Evolutionary conservation across 768 basidiomycete species (phyloP).

Genomic region (Dentipellis sp.): DNA sequence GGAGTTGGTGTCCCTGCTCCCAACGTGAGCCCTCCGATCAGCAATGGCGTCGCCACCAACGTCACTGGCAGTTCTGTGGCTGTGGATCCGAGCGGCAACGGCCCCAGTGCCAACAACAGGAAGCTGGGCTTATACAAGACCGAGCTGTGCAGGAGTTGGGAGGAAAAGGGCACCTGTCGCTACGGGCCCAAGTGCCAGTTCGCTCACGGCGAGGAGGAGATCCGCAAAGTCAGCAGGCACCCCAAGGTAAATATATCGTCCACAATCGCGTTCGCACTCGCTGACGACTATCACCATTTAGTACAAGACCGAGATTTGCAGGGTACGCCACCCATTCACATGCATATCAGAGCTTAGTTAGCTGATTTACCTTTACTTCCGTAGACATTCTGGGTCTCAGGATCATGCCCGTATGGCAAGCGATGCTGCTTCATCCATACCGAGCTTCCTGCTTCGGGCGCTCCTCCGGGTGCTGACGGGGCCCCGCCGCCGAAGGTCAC

Average conservation of each 20-base stretch:
- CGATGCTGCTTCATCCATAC: conserved; percentile 93
- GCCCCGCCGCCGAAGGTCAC: conserved; percentile 39
- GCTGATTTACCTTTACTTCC: conserved; percentile 10
- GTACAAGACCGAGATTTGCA: conserved; percentile 94
- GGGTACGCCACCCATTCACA: conserved; percentile 39
- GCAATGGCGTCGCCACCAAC: conserved; percentile 2
- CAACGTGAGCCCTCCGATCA: conserved; percentile 5
- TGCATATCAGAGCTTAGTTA: background rate
- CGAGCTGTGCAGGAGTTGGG: conserved; percentile 84
- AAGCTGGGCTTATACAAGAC: conserved; percentile 91
- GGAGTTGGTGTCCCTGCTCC: conserved; percentile 16
- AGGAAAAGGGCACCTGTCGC: conserved; percentile 80
- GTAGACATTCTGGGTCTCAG: conserved; percentile 90
- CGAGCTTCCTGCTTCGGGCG: conserved; percentile 61
- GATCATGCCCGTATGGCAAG: conserved; percentile 88
- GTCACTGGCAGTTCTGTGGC: conserved; percentile 17
- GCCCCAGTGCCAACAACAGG: conserved; percentile 86
- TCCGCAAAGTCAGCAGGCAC: conserved; percentile 76
- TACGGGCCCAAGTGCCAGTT: conserved; percentile 90
- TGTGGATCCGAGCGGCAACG: conserved; percentile 32
- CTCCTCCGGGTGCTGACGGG: conserved; percentile 43
- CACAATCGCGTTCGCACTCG: background rate
- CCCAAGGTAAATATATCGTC: conserved; percentile 55
- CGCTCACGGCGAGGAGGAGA: conserved; percentile 85
- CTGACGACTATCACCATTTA: conserved; percentile 19